These are phyloP conservation scores for Rachicladosporium sp. DNA, from an alignment of 2,329 filamentous ascomycete genomes.

Conservation along the genomic window DNA sequence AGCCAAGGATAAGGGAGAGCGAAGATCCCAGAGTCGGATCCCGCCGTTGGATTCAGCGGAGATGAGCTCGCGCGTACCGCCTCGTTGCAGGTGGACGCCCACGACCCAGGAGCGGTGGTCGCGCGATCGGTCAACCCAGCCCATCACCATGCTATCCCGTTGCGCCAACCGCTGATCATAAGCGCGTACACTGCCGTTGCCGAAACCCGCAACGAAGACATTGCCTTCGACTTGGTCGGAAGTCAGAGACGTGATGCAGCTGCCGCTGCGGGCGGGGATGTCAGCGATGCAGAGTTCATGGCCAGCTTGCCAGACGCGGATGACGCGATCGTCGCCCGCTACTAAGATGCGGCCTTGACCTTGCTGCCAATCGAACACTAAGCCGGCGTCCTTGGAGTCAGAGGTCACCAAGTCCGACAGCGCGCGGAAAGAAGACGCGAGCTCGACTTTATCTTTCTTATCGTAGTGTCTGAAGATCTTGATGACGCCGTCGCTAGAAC, in stretches of 20 bases:
- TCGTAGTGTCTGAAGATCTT: constrained; percentile 92
- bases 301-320: constrained; percentile 90
- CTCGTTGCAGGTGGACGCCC: constrained; percentile 91
- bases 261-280: constrained; percentile 86
- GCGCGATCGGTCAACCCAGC: constrained; percentile 90
- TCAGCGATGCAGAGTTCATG: constrained; percentile 86
- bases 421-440: constrained; percentile 84
- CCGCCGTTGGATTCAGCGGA: constrained; percentile 86
- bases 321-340: constrained; percentile 88
- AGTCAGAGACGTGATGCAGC: constrained; percentile 88
- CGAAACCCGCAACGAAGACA: constrained; percentile 90
- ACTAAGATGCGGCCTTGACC: constrained; percentile 92
- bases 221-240: constrained; percentile 97
- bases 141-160: constrained; percentile 84
- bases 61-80: constrained; percentile 80
- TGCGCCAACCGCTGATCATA: constrained; percentile 84
- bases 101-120: constrained; percentile 94
- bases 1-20: constrained; percentile 42
- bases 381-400: constrained; percentile 74
- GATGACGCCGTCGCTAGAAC: constrained; percentile 87
- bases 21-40: constrained; percentile 91
- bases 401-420: constrained; percentile 88
- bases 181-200: constrained; percentile 84
- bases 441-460: constrained; percentile 58
- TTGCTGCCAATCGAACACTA: constrained; percentile 98